These are phyloP conservation scores for Ogataea nitratoaversa DNA, from an alignment of 805 yeast genomes.

Conservation along the genomic window DNA sequence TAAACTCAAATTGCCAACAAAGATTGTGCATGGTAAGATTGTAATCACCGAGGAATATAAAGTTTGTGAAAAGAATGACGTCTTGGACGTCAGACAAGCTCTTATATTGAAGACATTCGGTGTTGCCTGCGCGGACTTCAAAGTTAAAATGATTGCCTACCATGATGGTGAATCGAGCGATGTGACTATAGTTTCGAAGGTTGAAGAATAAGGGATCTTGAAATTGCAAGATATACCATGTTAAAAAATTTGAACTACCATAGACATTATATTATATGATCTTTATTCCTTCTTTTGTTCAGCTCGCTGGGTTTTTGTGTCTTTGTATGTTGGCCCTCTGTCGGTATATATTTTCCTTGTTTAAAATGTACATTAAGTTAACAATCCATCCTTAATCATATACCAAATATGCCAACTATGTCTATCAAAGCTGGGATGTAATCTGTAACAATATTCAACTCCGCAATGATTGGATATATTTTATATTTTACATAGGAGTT, in stretches of 20 bases:
- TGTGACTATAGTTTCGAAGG: slow-evolving; percentile 13
- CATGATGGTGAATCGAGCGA: slow-evolving; percentile 58
- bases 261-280: background rate
- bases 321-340: background rate
- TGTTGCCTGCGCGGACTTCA: slow-evolving; percentile 87
- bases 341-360: background rate
- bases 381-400: background rate
- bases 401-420: too few relatives aligned
- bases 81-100: slow-evolving; percentile 85
- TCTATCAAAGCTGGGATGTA: too few relatives aligned
- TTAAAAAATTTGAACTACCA: too few relatives aligned
- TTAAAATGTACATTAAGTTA: slow-evolving; percentile 2
- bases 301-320: background rate
- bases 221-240: too few relatives aligned
- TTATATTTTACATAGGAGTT: too few relatives aligned
- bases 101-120: slow-evolving; percentile 92
- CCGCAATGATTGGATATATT: too few relatives aligned
- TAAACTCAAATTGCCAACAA: slow-evolving; percentile 86
- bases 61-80: slow-evolving; percentile 78
- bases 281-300: too few relatives aligned
- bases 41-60: slow-evolving; percentile 67
- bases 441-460: too few relatives aligned
- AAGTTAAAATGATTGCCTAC: slow-evolving; percentile 72
- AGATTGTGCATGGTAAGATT: slow-evolving; percentile 85
- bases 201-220: background rate